Base-by-base conservation (phyloP, 1,139 yeast species). In the Blastobotrys ciferrii region DNA sequence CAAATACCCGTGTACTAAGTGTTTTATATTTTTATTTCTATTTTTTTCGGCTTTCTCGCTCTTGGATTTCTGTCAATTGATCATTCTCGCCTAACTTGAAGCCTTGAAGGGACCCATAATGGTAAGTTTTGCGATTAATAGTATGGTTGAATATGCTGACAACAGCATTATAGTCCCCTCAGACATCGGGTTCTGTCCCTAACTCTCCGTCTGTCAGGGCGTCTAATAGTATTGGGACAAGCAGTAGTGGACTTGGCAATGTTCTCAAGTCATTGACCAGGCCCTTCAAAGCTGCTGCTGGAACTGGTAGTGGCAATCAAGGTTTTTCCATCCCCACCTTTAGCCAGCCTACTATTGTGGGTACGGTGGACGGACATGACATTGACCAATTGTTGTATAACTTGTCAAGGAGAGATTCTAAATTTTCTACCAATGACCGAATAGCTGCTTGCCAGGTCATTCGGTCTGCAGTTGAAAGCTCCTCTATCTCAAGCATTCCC, bases 261-360 rank as follows among this genome's bases (percentile, higher is more conserved):
- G 81, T 80, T 46, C 72, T 82, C 64, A 78, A 77, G 59, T 75
- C 83, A 0, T 65, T 81, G 53, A 74, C 84, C 1, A 76, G 72
- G 54, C 70, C 83, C 1, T 72, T 80, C 55, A 77, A 76, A 55
- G 48, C 70, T 9, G 61, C 59, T 46, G 52, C 51, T 57, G 59
- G 59, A 36, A 61, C 67, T 47, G 56, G 48, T 50, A 60, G 48
- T 57, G 56, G 51, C 50, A 57, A 15, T 19, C 25, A 36, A 7
- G 13, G 25, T 11, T 5, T 5, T 5, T 23, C 5, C 28, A 40
- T 55, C 45, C 14, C 57, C 44, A 3, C 66, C 70, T 41, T 72
- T 76, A 39, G 77, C 77, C 20, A 56, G 50, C 82, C 87, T 1
- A 76, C 78, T 1, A 81, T 81, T 1, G 82, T 82, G 0, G 89